Percentiles rank a stretch among this genome's conserved stretches.
Evolutionary conservation across 805 yeast genomes (phyloP).

Genomic region (Saccharomyces jurei): DNA sequence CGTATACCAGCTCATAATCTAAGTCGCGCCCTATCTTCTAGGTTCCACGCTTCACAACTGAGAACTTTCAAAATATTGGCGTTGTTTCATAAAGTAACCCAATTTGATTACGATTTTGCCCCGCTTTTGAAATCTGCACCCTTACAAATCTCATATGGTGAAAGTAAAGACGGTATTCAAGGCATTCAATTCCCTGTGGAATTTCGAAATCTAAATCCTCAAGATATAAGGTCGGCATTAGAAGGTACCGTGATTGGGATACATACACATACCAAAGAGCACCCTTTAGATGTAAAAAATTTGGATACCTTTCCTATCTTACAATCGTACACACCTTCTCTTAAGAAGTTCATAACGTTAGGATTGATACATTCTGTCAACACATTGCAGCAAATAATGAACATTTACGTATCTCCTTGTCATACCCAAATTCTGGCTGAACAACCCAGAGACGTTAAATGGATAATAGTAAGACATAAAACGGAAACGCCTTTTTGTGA

Average conservation of each 20-base stretch:
- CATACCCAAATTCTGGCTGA: constrained; percentile 9
- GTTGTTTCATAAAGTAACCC: constrained; percentile 41
- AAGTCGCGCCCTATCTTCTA: constrained; percentile 6
- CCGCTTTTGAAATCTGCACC: constrained; percentile 39
- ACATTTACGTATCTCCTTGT: constrained; percentile 47
- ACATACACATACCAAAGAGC: constrained; percentile 10
- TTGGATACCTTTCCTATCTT: constrained; percentile 24
- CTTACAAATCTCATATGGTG: constrained; percentile 33
- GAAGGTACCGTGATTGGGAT: constrained; percentile 33
- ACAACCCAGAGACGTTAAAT: constrained; percentile 16
- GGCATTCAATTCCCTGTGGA: constrained; percentile 33
- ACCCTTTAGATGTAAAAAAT: constrained; percentile 5
- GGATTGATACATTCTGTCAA: constrained; percentile 64
- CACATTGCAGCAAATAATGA: constrained; percentile 31
- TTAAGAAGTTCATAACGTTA: constrained; percentile 22
- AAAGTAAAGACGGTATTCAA: constrained; percentile 26
- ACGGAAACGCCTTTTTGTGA: constrained; percentile 60
- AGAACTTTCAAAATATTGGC: constrained; percentile 44
- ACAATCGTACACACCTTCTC: not conserved
- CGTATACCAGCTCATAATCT: constrained; percentile 29
- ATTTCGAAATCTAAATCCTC: constrained; percentile 23
- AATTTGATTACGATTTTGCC: constrained; percentile 32
- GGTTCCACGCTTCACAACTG: constrained; percentile 44
- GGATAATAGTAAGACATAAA: constrained; percentile 51
- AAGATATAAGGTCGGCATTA: constrained; percentile 30